A percentile compares a stretch with the other conserved stretches of the same genome.
Conservation (phyloP, 2,329 filamentous ascomycete species). For the Colletotrichum gloeosporioides region DNA sequence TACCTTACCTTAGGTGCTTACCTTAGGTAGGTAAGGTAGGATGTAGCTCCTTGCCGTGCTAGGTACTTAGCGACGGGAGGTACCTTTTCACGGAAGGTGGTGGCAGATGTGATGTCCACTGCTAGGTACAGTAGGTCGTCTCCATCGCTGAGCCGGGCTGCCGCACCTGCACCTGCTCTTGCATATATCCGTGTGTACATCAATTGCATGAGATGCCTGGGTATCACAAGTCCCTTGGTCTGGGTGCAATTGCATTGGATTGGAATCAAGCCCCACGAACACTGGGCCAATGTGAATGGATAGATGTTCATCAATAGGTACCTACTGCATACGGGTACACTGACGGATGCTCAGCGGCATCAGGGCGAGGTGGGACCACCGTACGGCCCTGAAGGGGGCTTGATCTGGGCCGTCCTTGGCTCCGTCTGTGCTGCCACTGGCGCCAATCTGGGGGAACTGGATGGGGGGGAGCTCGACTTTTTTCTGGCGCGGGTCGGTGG, state of each 20-base stretch:
- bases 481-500: conserved; percentile 13
- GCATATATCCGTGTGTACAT: background rate
- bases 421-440: conserved; percentile 22
- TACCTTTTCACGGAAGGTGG: background rate
- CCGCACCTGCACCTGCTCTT: background rate
- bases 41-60: background rate
- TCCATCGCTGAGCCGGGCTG: background rate
- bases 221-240: too few species aligned
- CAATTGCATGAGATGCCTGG: background rate
- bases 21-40: background rate
- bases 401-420: conserved; percentile 22
- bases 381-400: conserved; percentile 9
- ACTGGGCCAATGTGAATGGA: background rate
- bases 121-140: background rate
- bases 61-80: background rate
- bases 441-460: conserved; percentile 22
- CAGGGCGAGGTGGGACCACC: conserved; percentile 10
- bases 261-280: background rate
- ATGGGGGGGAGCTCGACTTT: conserved; percentile 8
- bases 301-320: background rate
- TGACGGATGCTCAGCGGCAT: background rate
- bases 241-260: background rate
- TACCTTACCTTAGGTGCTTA: background rate
- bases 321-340: background rate
- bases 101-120: background rate